phyloP scores from a whole-genome alignment of 352 stramenopile species.

The Globisporangium acanthophoron region DNA sequence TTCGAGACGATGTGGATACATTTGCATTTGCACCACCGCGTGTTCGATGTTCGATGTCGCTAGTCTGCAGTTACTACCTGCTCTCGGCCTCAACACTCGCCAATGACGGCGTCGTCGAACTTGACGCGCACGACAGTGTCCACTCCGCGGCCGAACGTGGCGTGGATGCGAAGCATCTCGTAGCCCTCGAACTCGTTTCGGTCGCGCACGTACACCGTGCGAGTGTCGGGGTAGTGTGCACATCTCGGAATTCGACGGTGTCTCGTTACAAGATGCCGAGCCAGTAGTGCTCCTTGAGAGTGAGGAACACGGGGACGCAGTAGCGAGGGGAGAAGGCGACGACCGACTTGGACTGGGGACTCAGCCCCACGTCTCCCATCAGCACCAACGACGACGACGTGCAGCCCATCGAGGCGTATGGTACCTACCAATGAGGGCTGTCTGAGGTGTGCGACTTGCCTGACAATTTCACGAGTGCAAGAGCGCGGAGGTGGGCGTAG shows the following conservation, averaged over 20 bases:
- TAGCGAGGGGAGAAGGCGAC: constrained; percentile 37
- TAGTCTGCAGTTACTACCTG: no score
- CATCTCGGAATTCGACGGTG: background rate
- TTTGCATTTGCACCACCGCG: background rate
- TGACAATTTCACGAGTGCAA: no score
- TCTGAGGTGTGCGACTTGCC: no score
- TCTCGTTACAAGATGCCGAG: background rate
- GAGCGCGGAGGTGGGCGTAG: no score
- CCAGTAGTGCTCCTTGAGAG: background rate
- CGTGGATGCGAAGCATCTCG: background rate
- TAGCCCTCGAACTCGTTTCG: background rate
- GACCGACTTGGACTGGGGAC: constrained; percentile 1
- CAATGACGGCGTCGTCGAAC: background rate
- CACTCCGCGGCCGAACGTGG: background rate
- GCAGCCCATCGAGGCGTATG: background rate
- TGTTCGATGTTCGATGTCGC: no score
- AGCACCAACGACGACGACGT: background rate
- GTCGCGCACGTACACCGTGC: background rate
- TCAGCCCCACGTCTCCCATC: background rate
- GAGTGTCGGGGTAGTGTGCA: background rate
- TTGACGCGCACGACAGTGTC: background rate
- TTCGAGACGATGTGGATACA: background rate
- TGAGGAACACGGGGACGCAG: constrained; percentile 20
- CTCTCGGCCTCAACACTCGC: constrained; percentile 1
- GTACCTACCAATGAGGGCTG: no score